Evolutionary conservation across 345 rosid genomes (phyloP).

Genomic region (Populus euphratica): DNA sequence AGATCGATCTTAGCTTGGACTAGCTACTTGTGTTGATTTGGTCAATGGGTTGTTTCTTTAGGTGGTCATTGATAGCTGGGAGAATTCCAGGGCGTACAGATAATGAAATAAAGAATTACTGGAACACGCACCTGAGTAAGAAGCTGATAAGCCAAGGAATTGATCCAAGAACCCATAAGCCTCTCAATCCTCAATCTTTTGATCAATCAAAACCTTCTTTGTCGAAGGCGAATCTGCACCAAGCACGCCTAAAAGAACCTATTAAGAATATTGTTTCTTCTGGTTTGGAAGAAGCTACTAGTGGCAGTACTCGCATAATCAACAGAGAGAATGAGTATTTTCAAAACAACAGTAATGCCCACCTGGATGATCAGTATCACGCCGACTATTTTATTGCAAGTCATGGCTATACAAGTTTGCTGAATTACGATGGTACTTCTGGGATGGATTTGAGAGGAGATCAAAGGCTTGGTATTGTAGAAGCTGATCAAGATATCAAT

Average conservation of each 20-base stretch:
- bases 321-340: conserved; percentile 13
- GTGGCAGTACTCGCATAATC: conserved; percentile 4
- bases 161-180: conserved; percentile 81
- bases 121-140: conserved; percentile 83
- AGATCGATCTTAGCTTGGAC: background rate
- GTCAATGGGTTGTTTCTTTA: conserved; percentile 1
- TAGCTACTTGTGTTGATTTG: background rate
- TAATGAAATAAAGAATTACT: conserved; percentile 86
- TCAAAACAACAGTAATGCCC: background rate
- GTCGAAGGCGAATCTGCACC: conserved; percentile 17
- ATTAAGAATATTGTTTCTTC: conserved; percentile 13
- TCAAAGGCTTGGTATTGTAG: conserved; percentile 1
- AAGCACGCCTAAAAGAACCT: conserved; percentile 9
- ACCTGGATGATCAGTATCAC: background rate
- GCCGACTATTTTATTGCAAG: background rate
- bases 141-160: conserved; percentile 77
- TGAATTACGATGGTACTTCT: background rate
- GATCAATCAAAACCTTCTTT: conserved; percentile 20
- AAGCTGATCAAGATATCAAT: conserved; percentile 21
- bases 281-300: conserved; percentile 20
- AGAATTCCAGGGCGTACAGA: conserved; percentile 89
- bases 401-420: conserved; percentile 12
- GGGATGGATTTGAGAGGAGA: conserved; percentile 7
- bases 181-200: conserved; percentile 29
- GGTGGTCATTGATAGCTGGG: conserved; percentile 90